Base-by-base conservation (phyloP, 345 rosid genomes). In the Eucalyptus sideroxylon region DNA sequence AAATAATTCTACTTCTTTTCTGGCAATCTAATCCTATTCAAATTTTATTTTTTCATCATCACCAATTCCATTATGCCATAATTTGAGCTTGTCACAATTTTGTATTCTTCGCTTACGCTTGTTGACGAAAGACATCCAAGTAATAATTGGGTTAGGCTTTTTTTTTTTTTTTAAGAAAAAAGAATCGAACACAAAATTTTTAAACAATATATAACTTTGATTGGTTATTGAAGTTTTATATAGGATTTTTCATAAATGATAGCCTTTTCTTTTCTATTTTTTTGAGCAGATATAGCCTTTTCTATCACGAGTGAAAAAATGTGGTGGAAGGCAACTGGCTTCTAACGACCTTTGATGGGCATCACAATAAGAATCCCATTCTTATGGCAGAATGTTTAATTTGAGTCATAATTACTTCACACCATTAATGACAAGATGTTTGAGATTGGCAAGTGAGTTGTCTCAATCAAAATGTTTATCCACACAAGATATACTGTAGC, bases 271-370 rank as follows among this genome's bases (percentile, higher is more conserved):
- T 55, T 53, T 53, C 0, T 19, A 19, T 55, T 55, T 55, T 51
- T 55, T 50, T 50, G 0, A 50, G 55, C 4, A 16, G 4, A 16
- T 50, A 59, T 59, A 26, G 65, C 31, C 8, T 60, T 60, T 60
- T 60, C 31, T 27, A 6, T 60, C 15, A 6, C 6, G 69, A 6
- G 69, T 60, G 69, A 51, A 60, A 60, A 60, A 1, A 0, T 6
- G 69, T 60, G 31, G 31, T 0, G 69, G 14, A 0, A 60, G 69
- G 0, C 0, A 0, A 60, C 31, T 0, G 1, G 8, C 31, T 60
- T 60, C 31, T 60, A 59, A 59, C 0, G 6, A 26, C n/a, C 0
- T 59, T 11, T 1, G 1, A 24, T 59, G 65, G 13, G 12, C n/a
- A 21, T 55, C 26, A 55, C 26, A 21, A 55, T 21, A 23, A 55